These are phyloP conservation scores for Wickerhamiella sergipiensis DNA, from an alignment of 805 yeast genomes.

Conservation along the genomic window DNA sequence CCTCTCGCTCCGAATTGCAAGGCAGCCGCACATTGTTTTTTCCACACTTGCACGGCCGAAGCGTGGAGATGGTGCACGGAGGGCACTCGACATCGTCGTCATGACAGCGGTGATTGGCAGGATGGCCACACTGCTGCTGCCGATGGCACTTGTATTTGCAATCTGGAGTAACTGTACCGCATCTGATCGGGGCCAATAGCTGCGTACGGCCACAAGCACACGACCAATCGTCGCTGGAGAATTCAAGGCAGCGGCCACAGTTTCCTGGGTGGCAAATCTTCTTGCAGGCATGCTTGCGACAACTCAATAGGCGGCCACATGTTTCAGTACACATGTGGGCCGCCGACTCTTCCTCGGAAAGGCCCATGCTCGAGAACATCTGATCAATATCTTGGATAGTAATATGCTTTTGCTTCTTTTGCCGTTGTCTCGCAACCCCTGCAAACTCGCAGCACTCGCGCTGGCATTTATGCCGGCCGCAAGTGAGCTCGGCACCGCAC, in stretches of 20 bases:
- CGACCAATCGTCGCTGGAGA: slow-evolving; percentile 19
- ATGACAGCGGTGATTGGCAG: slow-evolving; percentile 17
- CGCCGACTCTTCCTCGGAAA: slow-evolving; percentile 12
- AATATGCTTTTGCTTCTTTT: not conserved
- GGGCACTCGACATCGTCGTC: slow-evolving; percentile 8
- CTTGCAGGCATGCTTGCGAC: slow-evolving; percentile 21
- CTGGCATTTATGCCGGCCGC: slow-evolving; percentile 10
- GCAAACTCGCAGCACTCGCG: slow-evolving; percentile 8
- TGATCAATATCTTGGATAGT: not conserved
- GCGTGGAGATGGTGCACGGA: slow-evolving; percentile 26
- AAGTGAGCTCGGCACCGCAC: slow-evolving; percentile 6
- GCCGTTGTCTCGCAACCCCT: not conserved
- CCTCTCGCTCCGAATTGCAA: slow-evolving; percentile 49
- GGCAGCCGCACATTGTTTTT: slow-evolving; percentile 38
- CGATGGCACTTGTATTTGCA: slow-evolving; percentile 18
- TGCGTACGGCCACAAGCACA: slow-evolving; percentile 23
- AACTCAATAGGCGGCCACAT: slow-evolving; percentile 19
- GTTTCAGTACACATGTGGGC: slow-evolving; percentile 20
- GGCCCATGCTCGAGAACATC: not conserved
- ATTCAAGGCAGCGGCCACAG: slow-evolving; percentile 22
- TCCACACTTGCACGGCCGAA: slow-evolving; percentile 50
- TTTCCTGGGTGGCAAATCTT: slow-evolving; percentile 22
- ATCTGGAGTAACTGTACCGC: slow-evolving; percentile 21
- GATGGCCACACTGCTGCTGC: slow-evolving; percentile 21
- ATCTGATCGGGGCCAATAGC: slow-evolving; percentile 22